A percentile compares a stretch with the other conserved stretches of the same genome.
phyloP scores from a whole-genome alignment of 805 yeast species.

The Teunomyces kruisii region DNA sequence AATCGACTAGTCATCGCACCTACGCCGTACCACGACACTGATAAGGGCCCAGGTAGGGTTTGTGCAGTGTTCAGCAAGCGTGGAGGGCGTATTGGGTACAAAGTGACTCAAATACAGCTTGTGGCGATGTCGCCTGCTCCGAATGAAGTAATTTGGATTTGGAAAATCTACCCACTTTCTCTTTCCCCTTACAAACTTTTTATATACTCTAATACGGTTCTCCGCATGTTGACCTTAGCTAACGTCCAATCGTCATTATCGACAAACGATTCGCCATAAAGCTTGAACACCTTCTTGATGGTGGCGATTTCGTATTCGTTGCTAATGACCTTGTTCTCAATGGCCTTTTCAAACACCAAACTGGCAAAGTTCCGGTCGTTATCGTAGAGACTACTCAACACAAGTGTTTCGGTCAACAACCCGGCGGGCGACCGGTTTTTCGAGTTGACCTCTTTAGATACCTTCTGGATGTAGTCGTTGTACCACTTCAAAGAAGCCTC shows the following conservation, averaged over 20 bases:
- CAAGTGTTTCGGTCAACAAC: conserved; percentile 45
- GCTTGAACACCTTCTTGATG: conserved; percentile 45
- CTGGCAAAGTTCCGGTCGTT: conserved; percentile 56
- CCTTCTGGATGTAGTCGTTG: conserved; percentile 44
- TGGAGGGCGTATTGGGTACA: too few relatives aligned
- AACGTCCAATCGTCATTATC: conserved; percentile 38
- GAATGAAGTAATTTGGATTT: background rate
- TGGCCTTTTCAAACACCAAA: conserved; percentile 49
- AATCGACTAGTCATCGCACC: background rate
- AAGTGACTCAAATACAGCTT: too few relatives aligned
- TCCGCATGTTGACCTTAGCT: conserved; percentile 33
- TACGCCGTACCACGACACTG: background rate
- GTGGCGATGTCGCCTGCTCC: too few relatives aligned
- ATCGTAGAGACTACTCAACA: conserved; percentile 42
- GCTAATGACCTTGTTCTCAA: conserved; percentile 31
- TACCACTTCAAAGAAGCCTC: conserved; percentile 43
- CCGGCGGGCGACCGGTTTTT: conserved; percentile 43
- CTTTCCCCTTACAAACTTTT: background rate
- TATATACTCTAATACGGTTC: conserved; percentile 14
- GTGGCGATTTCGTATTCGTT: conserved; percentile 41
- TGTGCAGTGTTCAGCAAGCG: too few relatives aligned
- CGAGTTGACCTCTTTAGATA: conserved; percentile 28
- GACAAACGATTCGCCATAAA: conserved; percentile 50
- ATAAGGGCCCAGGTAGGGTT: too few relatives aligned
- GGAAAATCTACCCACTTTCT: background rate